Evolutionary conservation across 2,329 filamentous ascomycete genomes (phyloP).

Genomic region (Claviceps sp.): DNA sequence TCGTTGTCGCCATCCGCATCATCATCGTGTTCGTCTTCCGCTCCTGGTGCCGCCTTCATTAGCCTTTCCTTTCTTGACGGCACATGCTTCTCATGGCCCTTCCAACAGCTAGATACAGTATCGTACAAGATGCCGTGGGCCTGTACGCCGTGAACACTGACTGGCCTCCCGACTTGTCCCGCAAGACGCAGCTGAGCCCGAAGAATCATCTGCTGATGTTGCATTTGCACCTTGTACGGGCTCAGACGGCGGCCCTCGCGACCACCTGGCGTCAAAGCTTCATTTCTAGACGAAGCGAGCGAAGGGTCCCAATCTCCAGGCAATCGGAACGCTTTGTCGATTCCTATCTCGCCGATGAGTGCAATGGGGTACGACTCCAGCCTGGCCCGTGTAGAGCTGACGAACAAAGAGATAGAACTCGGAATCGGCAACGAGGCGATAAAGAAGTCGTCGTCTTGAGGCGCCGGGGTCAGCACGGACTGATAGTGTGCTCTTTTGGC

Average conservation of each 20-base stretch:
- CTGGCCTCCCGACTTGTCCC: conserved; percentile 49
- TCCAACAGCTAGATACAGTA: conserved; percentile 52
- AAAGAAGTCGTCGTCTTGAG: conserved; percentile 32
- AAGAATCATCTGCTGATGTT: conserved; percentile 56
- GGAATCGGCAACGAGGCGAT: conserved; percentile 44
- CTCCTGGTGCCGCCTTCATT: conserved; percentile 32
- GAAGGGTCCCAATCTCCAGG: conserved; percentile 42
- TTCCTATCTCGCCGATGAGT: conserved; percentile 62
- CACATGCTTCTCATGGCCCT: conserved; percentile 51
- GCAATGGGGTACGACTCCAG: conserved; percentile 47
- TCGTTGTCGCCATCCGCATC: conserved; percentile 22
- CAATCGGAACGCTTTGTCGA: conserved; percentile 66
- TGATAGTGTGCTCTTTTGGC: conserved; percentile 48
- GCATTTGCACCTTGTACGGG: conserved; percentile 51
- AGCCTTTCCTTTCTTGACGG: conserved; percentile 45
- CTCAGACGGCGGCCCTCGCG: conserved; percentile 56
- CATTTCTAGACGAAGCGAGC: conserved; percentile 14
- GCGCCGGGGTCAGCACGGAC: conserved; percentile 46
- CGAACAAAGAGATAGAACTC: conserved; percentile 41
- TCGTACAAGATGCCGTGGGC: conserved; percentile 61
- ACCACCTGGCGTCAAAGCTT: conserved; percentile 49
- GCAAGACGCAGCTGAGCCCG: conserved; percentile 58
- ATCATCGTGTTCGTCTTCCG: conserved; percentile 23
- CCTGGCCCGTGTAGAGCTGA: conserved; percentile 40
- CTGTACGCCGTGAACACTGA: conserved; percentile 63